Evolutionary conservation across 331 rosid species (phyloP), one percentile per base, ranked within the genome.

Genomic region (Prunus yedoensis): DNA sequence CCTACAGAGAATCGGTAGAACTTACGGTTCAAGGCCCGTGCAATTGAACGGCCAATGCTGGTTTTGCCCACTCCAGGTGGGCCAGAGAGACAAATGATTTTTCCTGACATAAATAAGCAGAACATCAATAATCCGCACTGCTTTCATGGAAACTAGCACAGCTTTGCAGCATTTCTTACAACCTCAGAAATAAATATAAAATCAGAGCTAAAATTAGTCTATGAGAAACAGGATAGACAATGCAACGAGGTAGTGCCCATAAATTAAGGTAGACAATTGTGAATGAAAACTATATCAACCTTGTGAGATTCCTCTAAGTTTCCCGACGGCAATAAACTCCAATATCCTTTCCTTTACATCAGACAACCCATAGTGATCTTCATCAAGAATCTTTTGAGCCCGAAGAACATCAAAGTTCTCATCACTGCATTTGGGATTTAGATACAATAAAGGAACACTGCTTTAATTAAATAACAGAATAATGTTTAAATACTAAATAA

Each of bases 21-120:
- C 76, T 95, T 88, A 62, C 99, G 97, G 78, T 95, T 89, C 90
- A 95, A 86, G 78, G 99, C 98, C 62, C 97, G 98, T 0, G 99
- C 99, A 89, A 95, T 92, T 52, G 99, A 95, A 43, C 98, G 99
- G 65, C 99, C 99, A 84, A 95, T 95, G 78, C 99, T 95, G 53
- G 99, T 95, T 90, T 95, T 95, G 70, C 99, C 99, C 83, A 95
- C 99, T 65, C 99, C 99, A 54, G 99, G 99, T 66, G 99, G 99
- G 30, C 99, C 99, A 89, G 98, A 95, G 74, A 95, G 88, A 82
- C 99, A 95, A 53, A 95, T 92, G 59, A 95, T 95, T 87, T 95
- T 95, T 74, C 99, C 99, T 95, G 87, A 67, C 70, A 80, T 80
- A 63, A 74, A 81, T 43, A 50, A 66, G 58, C 76, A 73, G 73